Conservation (phyloP, 306 rosid genomes). For the Prunus dulcis region DNA sequence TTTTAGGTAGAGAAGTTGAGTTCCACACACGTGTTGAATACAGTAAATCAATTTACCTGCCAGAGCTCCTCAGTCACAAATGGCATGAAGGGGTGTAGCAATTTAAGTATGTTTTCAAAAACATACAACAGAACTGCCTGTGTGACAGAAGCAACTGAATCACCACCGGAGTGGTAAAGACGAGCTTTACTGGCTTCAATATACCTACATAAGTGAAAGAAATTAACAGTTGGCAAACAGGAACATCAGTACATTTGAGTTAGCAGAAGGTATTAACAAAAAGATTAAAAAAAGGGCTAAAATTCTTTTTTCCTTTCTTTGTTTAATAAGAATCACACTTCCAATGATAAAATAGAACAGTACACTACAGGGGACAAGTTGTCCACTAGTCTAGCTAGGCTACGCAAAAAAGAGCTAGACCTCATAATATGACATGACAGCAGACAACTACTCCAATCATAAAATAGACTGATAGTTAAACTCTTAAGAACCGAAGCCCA, state of each 20-base stretch:
- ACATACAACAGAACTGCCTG: constrained; percentile 86
- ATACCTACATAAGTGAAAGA: constrained; percentile 50
- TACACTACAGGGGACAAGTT: neutral
- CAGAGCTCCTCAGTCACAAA: constrained; percentile 95
- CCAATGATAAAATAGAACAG: neutral
- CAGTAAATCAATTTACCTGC: constrained; percentile 57
- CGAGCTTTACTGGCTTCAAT: constrained; percentile 93
- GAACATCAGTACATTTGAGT: neutral
- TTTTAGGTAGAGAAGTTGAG: neutral
- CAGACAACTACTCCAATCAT: neutral
- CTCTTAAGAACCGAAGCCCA: too few species aligned
- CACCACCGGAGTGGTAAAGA: constrained; percentile 55
- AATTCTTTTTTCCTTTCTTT: neutral
- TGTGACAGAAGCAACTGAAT: constrained; percentile 53
- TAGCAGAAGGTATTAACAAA: neutral
- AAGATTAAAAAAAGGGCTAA: neutral
- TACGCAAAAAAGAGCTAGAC: neutral
- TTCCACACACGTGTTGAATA: neutral
- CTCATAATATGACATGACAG: neutral
- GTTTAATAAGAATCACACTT: neutral
- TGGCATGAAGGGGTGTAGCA: constrained; percentile 96
- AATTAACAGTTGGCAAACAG: neutral
- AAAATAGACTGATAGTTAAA: too few species aligned
- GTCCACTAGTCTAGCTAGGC: neutral
- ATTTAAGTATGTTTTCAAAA: constrained; percentile 74